These are phyloP conservation scores for Malassezia furfur DNA, from an alignment of 1,284 basidiomycete genomes.

Conservation along the genomic window DNA sequence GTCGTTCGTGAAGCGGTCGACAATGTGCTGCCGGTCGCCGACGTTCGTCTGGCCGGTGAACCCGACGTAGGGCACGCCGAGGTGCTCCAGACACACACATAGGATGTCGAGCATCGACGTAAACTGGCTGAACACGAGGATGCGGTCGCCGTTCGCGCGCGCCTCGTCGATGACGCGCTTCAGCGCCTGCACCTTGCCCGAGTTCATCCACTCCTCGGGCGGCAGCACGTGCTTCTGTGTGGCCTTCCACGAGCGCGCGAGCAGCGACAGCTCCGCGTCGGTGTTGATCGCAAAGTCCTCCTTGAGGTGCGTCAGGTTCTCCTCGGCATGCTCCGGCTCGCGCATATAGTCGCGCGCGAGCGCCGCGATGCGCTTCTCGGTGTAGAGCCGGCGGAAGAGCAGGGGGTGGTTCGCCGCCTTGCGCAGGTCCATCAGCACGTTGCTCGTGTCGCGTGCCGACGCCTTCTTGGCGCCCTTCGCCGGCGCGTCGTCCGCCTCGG, in stretches of 20 bases:
- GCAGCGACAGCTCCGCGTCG: slow-evolving; percentile 39
- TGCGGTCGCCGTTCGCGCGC: slow-evolving; percentile 63
- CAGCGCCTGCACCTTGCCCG: slow-evolving; percentile 76
- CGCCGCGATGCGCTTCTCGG: slow-evolving; percentile 62
- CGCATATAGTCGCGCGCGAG: slow-evolving; percentile 77
- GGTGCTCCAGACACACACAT: slow-evolving; percentile 69
- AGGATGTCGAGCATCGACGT: slow-evolving; percentile 57
- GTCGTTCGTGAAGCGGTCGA: slow-evolving; percentile 95
- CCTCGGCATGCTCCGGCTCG: slow-evolving; percentile 60
- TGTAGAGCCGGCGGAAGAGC: slow-evolving; percentile 77
- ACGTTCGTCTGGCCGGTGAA: slow-evolving; percentile 90
- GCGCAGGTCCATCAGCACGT: slow-evolving; percentile 88
- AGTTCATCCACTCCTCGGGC: slow-evolving; percentile 68
- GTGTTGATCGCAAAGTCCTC: slow-evolving; percentile 47
- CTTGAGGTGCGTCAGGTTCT: slow-evolving; percentile 36
- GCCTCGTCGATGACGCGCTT: slow-evolving; percentile 65
- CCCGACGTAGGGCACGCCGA: slow-evolving; percentile 69
- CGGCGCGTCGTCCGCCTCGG: slow-evolving; percentile 51
- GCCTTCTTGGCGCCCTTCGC: background rate
- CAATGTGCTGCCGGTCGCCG: slow-evolving; percentile 80
- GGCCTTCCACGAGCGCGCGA: slow-evolving; percentile 14
- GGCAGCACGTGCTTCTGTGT: slow-evolving; percentile 63
- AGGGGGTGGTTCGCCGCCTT: slow-evolving; percentile 95
- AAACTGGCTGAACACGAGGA: slow-evolving; percentile 80
- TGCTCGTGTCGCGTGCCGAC: slow-evolving; percentile 5